Base-by-base conservation (phyloP, 2,329 filamentous ascomycete species). In the Fusarium aywerte region DNA sequence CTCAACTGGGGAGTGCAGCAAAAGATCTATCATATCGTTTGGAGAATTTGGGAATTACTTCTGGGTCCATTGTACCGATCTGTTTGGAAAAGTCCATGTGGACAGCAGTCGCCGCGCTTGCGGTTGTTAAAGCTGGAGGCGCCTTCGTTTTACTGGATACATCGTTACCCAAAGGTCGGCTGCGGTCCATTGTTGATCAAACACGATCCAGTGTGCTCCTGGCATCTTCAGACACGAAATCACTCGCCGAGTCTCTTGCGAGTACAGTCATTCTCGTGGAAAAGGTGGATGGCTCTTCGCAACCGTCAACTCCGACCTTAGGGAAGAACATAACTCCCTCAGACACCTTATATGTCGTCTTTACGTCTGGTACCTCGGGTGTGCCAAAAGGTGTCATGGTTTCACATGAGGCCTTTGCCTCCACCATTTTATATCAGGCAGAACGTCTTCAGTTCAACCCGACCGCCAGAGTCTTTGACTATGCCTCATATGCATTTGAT, bases 401-500 rank as follows among this genome's bases (percentile, higher is more conserved):
- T 15, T 32, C 50, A 7, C 45, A 61, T 25, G 20, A 20, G 4
- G 40, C 43, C 6, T 39, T 51, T 29, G 33, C 38, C 15, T 25
- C 51, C 8, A 36, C 58, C 2, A 47, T 47, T 7, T 18, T 51
- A 13, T 8, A 20, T 23, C 25, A 51, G 50, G 38, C 42, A 21
- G 12, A 12, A 11, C 10, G 18, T 13, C 11, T 29, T 20, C 5
- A 40, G 31, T 12, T 45, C 43, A n/a, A 39, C n/a, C 8, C 43
- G 23, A 8, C 18, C 3, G 11, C 32, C 4, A 44, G 51, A 29
- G 29, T 61, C 2, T 55, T 50, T 5, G 58, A 61, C 25, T 61
- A 57, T n/a, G 35, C 48, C 4, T 52, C 58, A 15, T 62, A 57
- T 23, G 47, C 33, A n/a, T 62, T 57, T 16, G 48, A 42, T 18